Conservation (phyloP, 306 rosid species). For the Sphenostylis stenocarpa region DNA sequence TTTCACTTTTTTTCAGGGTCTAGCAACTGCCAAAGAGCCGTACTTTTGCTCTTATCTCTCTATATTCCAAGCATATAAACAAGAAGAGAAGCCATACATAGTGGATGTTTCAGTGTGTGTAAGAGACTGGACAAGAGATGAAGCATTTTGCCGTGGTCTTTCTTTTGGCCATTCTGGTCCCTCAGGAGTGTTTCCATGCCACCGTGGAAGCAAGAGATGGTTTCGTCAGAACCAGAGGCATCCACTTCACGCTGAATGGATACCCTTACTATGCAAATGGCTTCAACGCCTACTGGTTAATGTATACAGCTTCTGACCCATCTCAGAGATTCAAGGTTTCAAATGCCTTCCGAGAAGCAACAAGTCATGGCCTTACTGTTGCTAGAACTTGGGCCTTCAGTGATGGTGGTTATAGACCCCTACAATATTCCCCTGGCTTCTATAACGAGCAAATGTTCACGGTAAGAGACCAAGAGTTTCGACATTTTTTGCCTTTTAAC, state of each 20-base stretch:
- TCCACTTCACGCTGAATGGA: constrained; percentile 68
- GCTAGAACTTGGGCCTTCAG: constrained; percentile 98
- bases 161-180: constrained; percentile 46
- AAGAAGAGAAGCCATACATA: constrained; percentile 13
- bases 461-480: constrained; percentile 34
- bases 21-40: constrained; percentile 19
- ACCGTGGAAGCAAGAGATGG: constrained; percentile 63
- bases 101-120: not conserved
- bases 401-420: constrained; percentile 87
- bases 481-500: not conserved
- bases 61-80: constrained; percentile 25
- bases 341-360: constrained; percentile 67
- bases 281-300: constrained; percentile 92
- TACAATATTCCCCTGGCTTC: constrained; percentile 83
- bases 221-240: constrained; percentile 72
- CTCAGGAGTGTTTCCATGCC: constrained; percentile 37
- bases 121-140: constrained; percentile 44
- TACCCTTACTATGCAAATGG: constrained; percentile 85
- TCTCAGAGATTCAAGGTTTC: constrained; percentile 80
- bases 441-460: constrained; percentile 82
- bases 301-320: constrained; percentile 82
- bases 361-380: constrained; percentile 71
- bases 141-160: constrained; percentile 51
- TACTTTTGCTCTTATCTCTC: constrained; percentile 21
- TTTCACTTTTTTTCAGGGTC: constrained; percentile 26